Evolutionary conservation across 495 filamentous ascomycete species (phyloP).

Genomic region (Aspergillus steynii): DNA sequence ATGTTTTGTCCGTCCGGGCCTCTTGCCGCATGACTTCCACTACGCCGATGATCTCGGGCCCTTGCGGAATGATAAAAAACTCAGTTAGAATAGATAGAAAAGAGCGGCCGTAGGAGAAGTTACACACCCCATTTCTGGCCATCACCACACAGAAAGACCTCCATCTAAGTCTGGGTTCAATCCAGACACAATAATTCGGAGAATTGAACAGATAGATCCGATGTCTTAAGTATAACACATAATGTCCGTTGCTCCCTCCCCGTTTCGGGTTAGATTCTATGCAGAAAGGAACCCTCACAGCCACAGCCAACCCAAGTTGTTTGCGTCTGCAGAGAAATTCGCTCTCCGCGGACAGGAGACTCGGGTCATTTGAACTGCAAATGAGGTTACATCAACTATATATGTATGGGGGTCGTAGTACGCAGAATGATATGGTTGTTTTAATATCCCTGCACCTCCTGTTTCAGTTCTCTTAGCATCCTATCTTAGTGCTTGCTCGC

Average conservation of each 20-base stretch:
- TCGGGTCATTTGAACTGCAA: background rate
- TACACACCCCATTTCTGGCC: too few species aligned
- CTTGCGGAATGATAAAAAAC: too few species aligned
- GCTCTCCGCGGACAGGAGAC: background rate
- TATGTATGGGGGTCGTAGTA: background rate
- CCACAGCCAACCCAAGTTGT: background rate
- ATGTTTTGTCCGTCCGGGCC: background rate
- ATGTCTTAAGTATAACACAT: background rate
- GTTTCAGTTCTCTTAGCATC: background rate
- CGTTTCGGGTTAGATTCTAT: background rate
- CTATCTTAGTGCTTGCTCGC: background rate
- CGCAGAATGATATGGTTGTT: background rate
- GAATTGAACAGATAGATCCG: background rate
- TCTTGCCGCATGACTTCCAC: background rate
- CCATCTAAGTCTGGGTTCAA: too few species aligned
- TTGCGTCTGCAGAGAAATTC: background rate
- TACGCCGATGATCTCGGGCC: background rate
- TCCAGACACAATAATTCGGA: background rate
- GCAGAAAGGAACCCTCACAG: background rate
- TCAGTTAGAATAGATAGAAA: too few species aligned
- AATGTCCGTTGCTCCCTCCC: background rate
- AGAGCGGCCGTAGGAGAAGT: too few species aligned
- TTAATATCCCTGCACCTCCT: background rate
- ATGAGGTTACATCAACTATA: background rate
- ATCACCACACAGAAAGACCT: too few species aligned